Conservation (phyloP, 495 filamentous ascomycete species). For the Podospora comata region DNA sequence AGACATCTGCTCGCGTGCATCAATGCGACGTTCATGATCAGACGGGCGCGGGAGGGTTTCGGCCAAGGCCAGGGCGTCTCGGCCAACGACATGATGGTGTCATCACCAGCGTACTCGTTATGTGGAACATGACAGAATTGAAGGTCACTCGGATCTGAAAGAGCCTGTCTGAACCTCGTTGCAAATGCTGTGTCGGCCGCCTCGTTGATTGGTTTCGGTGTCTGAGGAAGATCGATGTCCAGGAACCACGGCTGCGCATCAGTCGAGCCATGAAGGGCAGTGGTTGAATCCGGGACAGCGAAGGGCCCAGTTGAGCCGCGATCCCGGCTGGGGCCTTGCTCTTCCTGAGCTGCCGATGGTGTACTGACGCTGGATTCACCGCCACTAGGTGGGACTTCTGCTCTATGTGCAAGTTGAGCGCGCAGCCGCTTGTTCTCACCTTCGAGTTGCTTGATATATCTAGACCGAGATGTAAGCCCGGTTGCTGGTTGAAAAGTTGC, state of each 20-base stretch:
- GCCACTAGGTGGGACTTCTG: neutral
- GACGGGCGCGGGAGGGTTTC: constrained; percentile 5
- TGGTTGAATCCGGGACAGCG: neutral
- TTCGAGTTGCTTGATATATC: constrained; percentile 11
- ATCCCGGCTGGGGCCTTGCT: neutral
- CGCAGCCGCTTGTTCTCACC: constrained; percentile 12
- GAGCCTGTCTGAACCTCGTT: constrained; percentile 6
- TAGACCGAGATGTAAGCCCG: neutral
- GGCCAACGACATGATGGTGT: constrained; percentile 11
- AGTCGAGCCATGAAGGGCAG: neutral
- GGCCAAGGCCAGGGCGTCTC: constrained; percentile 10
- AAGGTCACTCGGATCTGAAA: constrained; percentile 3
- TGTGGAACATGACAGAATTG: constrained; percentile 9
- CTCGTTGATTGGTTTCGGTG: constrained; percentile 13
- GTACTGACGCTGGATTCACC: neutral
- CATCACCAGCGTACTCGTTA: constrained; percentile 12
- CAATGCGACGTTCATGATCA: constrained; percentile 13
- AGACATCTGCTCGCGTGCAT: constrained; percentile 10
- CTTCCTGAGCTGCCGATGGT: neutral
- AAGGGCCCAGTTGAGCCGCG: neutral
- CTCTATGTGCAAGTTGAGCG: neutral
- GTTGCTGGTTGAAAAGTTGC: too few relatives aligned
- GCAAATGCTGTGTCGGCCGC: constrained; percentile 7
- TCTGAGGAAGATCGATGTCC: constrained; percentile 11
- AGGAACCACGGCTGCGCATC: constrained; percentile 10